Evolutionary conservation across 495 filamentous ascomycete genomes (phyloP).

Genomic region (Tuber borchii): DNA sequence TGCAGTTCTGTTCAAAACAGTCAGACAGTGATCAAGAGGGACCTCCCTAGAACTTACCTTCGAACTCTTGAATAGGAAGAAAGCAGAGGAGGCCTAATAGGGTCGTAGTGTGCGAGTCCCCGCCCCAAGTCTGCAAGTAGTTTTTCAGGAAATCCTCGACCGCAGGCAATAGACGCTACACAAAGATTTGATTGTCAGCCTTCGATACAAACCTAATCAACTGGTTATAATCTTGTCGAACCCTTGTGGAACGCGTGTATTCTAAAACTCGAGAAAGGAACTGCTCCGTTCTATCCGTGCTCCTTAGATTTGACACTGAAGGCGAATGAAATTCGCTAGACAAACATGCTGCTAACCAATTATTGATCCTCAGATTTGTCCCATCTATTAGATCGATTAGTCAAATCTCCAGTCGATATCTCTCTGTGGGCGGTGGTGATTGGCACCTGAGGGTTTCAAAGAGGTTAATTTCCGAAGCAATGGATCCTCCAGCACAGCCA

Average conservation of each 20-base stretch:
- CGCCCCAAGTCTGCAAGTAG: conserved; percentile 65
- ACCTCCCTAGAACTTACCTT: conserved; percentile 43
- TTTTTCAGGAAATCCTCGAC: conserved; percentile 57
- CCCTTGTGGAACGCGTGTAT: conserved; percentile 61
- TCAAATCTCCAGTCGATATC: conserved; percentile 17
- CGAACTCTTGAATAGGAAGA: conserved; percentile 55
- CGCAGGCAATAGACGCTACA: conserved; percentile 56
- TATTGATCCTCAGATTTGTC: conserved; percentile 50
- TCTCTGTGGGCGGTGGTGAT: conserved; percentile 12
- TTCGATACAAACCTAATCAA: conserved; percentile 29
- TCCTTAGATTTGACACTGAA: conserved; percentile 7
- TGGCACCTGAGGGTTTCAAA: conserved; percentile 54
- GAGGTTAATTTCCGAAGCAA: conserved; percentile 70
- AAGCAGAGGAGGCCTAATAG: conserved; percentile 62
- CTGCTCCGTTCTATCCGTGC: conserved; percentile 22
- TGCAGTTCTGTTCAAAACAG: conserved; percentile 48
- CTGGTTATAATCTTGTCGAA: conserved; percentile 40
- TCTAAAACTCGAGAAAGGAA: conserved; percentile 54
- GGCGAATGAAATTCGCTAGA: conserved; percentile 20
- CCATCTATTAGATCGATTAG: conserved; percentile 20
- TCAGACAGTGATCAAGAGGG: conserved; percentile 15
- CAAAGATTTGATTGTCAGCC: background rate
- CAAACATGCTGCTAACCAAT: conserved; percentile 52
- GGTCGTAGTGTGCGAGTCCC: conserved; percentile 52
- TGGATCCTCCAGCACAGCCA: conserved; percentile 66